These are phyloP conservation scores for Pseudonitzschia multistriata DNA, from an alignment of 108 stramenopile genomes.

Conservation along the genomic window DNA sequence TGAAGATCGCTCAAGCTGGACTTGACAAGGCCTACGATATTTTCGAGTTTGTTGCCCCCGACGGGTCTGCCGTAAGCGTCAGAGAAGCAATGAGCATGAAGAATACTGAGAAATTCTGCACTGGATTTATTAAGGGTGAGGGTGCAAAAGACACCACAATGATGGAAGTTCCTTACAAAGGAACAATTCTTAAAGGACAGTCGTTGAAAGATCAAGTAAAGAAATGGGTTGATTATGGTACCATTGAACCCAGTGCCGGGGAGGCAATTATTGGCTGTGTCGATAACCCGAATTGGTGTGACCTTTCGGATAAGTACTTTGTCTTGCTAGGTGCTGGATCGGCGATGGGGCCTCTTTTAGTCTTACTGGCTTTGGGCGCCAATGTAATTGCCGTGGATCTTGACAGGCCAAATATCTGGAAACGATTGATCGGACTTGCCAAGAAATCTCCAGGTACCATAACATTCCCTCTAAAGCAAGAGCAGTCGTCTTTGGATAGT, in stretches of 20 bases:
- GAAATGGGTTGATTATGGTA: conserved; percentile 92
- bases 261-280: conserved; percentile 87
- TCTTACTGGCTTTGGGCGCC: conserved; percentile 91
- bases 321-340: conserved; percentile 96
- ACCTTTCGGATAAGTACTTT: conserved; percentile 91
- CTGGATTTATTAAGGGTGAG: conserved; percentile 81
- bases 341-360: conserved; percentile 96
- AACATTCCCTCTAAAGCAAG: conserved; percentile 89
- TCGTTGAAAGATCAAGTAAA: conserved; percentile 82
- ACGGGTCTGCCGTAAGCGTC: conserved; percentile 68
- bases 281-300: conserved; percentile 81
- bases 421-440: conserved; percentile 82
- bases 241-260: conserved; percentile 92
- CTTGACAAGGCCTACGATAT: conserved; percentile 82
- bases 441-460: conserved; percentile 85
- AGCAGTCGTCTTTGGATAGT: conserved; percentile 43
- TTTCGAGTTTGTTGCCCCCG: conserved; percentile 91
- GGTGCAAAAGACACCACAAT: conserved; percentile 30
- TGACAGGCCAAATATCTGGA: conserved; percentile 90
- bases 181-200: conserved; percentile 74
- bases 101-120: conserved; percentile 72
- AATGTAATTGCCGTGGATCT: conserved; percentile 95
- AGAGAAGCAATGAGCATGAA: conserved; percentile 83
- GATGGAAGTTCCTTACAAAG: conserved; percentile 92
- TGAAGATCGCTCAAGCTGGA: conserved; percentile 89